phyloP scores from a whole-genome alignment of 1,139 yeast species.

The Candida sp. region DNA sequence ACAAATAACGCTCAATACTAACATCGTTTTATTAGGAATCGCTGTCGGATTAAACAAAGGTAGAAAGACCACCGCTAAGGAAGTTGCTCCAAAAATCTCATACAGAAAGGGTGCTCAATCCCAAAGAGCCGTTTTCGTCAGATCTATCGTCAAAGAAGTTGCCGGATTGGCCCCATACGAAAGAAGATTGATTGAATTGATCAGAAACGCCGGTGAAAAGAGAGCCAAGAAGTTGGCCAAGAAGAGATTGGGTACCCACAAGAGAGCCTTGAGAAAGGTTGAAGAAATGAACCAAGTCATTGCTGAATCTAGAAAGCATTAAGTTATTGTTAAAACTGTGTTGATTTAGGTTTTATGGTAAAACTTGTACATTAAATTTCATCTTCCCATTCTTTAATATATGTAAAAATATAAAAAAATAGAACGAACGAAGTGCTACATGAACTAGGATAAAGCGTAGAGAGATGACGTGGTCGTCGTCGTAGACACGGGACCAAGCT shows the following conservation, averaged over 20 bases:
- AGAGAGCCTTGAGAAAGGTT: conserved; percentile 99
- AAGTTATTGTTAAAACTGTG: conserved; percentile 18
- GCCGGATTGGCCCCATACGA: conserved; percentile 99
- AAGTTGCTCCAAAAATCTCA: conserved; percentile 93
- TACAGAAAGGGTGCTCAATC: conserved; percentile 98
- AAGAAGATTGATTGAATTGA: conserved; percentile 98
- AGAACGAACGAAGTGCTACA: background rate
- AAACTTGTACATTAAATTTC: conserved; percentile 9
- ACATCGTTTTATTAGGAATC: conserved; percentile 64
- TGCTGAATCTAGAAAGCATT: conserved; percentile 95
- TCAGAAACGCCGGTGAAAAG: conserved; percentile 99
- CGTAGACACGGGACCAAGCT: too few relatives aligned
- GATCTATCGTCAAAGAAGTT: conserved; percentile 96
- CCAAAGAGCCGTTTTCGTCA: conserved; percentile 95
- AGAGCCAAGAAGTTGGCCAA: conserved; percentile 99
- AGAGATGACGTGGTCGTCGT: too few relatives aligned
- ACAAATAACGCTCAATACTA: conserved; percentile 17
- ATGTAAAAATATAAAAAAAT: conserved; percentile 7
- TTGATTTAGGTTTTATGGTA: background rate
- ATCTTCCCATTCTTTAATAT: conserved; percentile 5
- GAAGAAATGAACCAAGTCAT: conserved; percentile 98
- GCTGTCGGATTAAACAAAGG: conserved; percentile 99
- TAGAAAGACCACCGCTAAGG: conserved; percentile 94
- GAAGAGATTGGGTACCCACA: conserved; percentile 99
- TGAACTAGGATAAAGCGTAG: too few relatives aligned